These are phyloP conservation scores for Inonotus hispidus DNA, from an alignment of 1,284 basidiomycete genomes.

Conservation along the genomic window DNA sequence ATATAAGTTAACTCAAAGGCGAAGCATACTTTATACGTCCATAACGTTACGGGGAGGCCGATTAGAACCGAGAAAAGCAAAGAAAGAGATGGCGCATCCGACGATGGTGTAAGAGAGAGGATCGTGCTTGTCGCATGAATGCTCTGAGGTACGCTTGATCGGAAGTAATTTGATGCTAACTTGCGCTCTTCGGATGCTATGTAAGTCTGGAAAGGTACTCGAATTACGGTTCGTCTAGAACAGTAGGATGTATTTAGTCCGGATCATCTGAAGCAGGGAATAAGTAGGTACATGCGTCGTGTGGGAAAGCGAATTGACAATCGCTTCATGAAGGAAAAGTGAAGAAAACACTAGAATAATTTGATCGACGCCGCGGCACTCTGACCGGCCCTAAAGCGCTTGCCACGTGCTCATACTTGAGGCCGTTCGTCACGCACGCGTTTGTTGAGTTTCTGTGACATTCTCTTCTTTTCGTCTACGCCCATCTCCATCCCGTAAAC, in stretches of 20 bases:
- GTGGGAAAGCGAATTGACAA: neutral
- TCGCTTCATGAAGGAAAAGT: neutral
- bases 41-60: slow-evolving; percentile 10
- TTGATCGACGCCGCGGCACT: neutral
- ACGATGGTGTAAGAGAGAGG: neutral
- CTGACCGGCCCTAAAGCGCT: slow-evolving; percentile 13
- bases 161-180: too few species aligned
- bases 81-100: slow-evolving; percentile 9
- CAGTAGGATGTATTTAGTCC: neutral
- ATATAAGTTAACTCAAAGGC: too few species aligned
- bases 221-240: neutral
- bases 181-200: neutral
- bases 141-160: neutral
- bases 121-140: neutral
- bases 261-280: neutral
- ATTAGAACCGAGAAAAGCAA: slow-evolving; percentile 10
- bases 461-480: slow-evolving; percentile 12
- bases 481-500: slow-evolving; percentile 22
- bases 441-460: slow-evolving; percentile 9
- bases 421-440: neutral
- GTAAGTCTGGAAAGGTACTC: neutral
- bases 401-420: neutral
- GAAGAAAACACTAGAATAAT: neutral
- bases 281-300: neutral
- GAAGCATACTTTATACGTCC: slow-evolving; percentile 12